These are phyloP conservation scores for Backusella circina DNA, from an alignment of 192 early-diverging fungal species.

Conservation along the genomic window DNA sequence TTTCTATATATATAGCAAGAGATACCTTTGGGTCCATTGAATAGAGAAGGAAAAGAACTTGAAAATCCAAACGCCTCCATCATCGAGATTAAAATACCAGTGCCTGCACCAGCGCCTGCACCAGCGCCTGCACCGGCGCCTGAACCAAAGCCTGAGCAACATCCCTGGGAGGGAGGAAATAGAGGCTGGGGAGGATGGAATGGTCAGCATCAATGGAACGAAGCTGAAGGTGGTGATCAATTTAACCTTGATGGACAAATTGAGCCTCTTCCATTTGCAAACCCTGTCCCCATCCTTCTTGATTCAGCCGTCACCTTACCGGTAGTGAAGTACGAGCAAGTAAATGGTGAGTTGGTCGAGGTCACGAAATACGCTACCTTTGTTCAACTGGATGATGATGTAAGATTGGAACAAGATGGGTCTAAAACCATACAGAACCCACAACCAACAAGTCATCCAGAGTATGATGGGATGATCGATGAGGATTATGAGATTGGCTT, in stretches of 20 bases:
- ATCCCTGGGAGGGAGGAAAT: neutral
- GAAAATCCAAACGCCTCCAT: neutral
- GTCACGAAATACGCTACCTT: neutral
- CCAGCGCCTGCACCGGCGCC: neutral
- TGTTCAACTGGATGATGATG: neutral
- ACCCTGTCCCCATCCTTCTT: neutral
- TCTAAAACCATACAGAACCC: neutral
- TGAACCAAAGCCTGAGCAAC: neutral
- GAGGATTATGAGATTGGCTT: neutral
- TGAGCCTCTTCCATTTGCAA: neutral
- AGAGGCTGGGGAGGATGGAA: neutral
- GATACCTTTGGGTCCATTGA: neutral
- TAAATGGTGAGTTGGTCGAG: neutral
- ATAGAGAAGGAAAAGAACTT: neutral
- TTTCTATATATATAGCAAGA: neutral
- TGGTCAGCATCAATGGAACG: neutral
- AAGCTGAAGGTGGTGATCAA: neutral
- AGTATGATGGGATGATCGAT: neutral
- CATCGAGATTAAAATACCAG: neutral
- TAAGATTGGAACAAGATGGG: neutral
- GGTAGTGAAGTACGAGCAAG: neutral
- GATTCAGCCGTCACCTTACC: neutral
- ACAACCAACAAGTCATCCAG: neutral
- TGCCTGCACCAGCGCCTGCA: neutral
- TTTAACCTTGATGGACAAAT: neutral